phyloP scores from a whole-genome alignment of 805 yeast genomes.

The Cyberlindnera mrakii region DNA sequence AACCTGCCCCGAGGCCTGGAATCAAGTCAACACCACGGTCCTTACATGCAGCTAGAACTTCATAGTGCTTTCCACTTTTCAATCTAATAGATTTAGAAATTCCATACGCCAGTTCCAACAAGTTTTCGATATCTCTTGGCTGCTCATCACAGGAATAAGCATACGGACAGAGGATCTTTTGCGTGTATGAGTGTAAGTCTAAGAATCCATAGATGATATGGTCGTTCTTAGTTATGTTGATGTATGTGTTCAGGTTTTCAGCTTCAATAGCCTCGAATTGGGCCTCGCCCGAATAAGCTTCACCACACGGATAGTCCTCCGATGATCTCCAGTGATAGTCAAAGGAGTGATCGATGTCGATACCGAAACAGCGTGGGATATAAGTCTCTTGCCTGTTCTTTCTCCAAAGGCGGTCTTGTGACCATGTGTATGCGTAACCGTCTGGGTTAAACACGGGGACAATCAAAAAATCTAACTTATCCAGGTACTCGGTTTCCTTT shows the following conservation, averaged over 20 bases:
- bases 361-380: constrained; percentile 64
- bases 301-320: constrained; percentile 70
- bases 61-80: constrained; percentile 56
- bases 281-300: constrained; percentile 71
- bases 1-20: constrained; percentile 75
- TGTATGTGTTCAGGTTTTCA: constrained; percentile 38
- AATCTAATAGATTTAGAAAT: constrained; percentile 66
- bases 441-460: constrained; percentile 88
- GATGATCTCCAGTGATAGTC: constrained; percentile 65
- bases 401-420: constrained; percentile 75
- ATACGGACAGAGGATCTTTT: constrained; percentile 76
- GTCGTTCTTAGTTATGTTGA: constrained; percentile 35
- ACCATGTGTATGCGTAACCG: constrained; percentile 85
- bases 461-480: constrained; percentile 63
- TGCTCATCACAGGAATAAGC: constrained; percentile 68
- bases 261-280: constrained; percentile 67
- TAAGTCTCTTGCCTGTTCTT: constrained; percentile 78
- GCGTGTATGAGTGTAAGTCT: constrained; percentile 82
- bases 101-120: constrained; percentile 78
- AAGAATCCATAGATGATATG: constrained; percentile 69
- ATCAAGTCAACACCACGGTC: constrained; percentile 69
- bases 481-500: constrained; percentile 41
- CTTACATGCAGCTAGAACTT: constrained; percentile 71
- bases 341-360: constrained; percentile 83
- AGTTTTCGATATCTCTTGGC: constrained; percentile 77